Base-by-base conservation (phyloP, 768 basidiomycete genomes). In the button mushroom (Agaricus bisporus) region DNA sequence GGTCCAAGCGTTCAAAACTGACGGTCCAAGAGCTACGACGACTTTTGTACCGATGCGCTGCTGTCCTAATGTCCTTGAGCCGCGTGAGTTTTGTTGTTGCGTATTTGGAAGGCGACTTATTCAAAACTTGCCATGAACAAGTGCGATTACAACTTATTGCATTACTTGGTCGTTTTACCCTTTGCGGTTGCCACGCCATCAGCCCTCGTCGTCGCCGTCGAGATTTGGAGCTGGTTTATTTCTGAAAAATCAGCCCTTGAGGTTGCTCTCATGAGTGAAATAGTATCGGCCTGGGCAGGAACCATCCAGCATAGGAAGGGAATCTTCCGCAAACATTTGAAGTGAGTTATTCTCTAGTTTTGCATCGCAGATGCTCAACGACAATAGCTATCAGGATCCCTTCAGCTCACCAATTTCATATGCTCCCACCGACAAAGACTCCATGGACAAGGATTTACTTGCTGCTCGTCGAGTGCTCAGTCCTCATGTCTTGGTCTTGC, bases 171-270 rank as follows among this genome's bases (percentile, higher is more conserved):
- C 7, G 75, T 79, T 32, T 68, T 98, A 15, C 97, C 97, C 0
- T 90, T 98, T 61, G 86, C 89, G 52, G 85, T 90, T 2, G 91
- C 91, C 57, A 94, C 89, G 1, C 91, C 94, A 1, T 73, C 89
- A 4, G 83, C 93, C 1, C 82, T 98, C 53, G 79, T 90, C 14
- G 82, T 90, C 1, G 95, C 91, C 0, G 85, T 94, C 41, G 94
- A 98, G 63, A 86, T 88, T 9, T 98, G 97, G 97, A 92, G 88
- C 3, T 98, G 95, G 95, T 78, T 97, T 0, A 87, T 97, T 49
- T 83, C 89, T 12, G 89, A 95, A 64, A 82, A 90, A 55, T 85
- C 90, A 0, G 79, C 80, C 44, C 73, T 88, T 10, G 95, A 98
- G 67, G 81, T 94, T 45, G 82, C 85, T 2, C 68, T 98, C 17